phyloP scores from a whole-genome alignment of 345 rosid genomes.

The sweet orange (Citrus sinensis) region DNA sequence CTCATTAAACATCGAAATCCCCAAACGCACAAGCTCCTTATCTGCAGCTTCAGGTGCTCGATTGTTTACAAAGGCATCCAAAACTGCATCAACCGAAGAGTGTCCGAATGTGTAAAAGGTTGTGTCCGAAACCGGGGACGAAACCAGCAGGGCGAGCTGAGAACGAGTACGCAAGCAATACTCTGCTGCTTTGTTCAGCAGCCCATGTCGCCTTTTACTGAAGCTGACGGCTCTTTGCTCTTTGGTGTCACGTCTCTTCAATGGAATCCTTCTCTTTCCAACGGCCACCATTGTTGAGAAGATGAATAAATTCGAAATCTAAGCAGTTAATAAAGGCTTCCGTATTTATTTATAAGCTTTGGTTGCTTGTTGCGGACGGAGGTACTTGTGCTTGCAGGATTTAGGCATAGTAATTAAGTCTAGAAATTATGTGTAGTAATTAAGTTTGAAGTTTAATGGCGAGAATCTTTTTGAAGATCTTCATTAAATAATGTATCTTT shows the following conservation, averaged over 20 bases:
- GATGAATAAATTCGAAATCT: too few species aligned
- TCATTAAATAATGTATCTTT: too few species aligned
- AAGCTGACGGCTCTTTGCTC: not conserved
- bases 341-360: too few species aligned
- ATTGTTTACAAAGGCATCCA: not conserved
- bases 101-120: not conserved
- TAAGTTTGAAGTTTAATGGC: too few species aligned
- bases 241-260: not conserved
- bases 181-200: slow-evolving; percentile 3
- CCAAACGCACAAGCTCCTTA: not conserved
- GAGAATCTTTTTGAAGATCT: too few species aligned
- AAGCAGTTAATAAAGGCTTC: too few species aligned
- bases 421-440: too few species aligned
- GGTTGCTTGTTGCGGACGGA: too few species aligned
- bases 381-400: too few species aligned
- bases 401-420: too few species aligned
- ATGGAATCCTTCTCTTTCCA: not conserved
- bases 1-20: not conserved
- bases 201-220: not conserved
- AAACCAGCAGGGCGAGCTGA: not conserved
- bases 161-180: not conserved
- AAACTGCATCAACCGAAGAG: not conserved
- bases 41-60: not conserved
- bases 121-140: not conserved
- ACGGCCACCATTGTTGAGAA: not conserved